Conservation (phyloP, 1,284 basidiomycete species). For the Crepidotus sp. region DNA sequence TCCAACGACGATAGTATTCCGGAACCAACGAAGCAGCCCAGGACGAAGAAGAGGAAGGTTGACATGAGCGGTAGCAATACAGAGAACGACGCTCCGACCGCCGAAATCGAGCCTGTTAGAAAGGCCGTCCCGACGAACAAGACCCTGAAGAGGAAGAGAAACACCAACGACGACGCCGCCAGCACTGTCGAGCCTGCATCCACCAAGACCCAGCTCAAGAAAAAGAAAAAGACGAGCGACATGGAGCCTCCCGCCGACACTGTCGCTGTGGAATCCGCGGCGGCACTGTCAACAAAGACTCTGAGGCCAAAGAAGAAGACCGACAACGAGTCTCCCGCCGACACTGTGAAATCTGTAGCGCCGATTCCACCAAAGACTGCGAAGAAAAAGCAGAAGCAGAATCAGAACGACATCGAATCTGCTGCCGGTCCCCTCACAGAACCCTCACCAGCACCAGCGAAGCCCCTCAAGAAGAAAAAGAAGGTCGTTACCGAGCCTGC, state of each 20-base stretch:
- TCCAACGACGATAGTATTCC: neutral
- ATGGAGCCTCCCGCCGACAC: neutral
- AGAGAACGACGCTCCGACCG: neutral
- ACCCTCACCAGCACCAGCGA: neutral
- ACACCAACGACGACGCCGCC: neutral
- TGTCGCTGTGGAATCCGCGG: neutral
- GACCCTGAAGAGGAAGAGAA: constrained; percentile 5
- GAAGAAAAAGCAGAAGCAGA: neutral
- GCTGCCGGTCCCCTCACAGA: neutral
- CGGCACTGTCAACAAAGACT: neutral
- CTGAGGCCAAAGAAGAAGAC: neutral
- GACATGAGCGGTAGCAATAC: neutral
- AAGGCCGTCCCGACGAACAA: neutral
- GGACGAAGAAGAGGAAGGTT: neutral
- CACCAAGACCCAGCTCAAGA: constrained; percentile 1
- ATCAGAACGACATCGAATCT: neutral
- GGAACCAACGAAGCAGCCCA: neutral
- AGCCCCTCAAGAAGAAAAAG: neutral
- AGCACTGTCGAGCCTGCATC: no score
- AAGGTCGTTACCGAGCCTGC: neutral
- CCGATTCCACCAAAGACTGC: neutral
- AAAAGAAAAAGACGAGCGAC: no score
- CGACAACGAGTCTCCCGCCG: neutral
- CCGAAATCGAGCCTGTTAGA: no score
- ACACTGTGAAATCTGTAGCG: neutral